phyloP scores from a whole-genome alignment of 495 filamentous ascomycete genomes.

The Hamigera avellanea region DNA sequence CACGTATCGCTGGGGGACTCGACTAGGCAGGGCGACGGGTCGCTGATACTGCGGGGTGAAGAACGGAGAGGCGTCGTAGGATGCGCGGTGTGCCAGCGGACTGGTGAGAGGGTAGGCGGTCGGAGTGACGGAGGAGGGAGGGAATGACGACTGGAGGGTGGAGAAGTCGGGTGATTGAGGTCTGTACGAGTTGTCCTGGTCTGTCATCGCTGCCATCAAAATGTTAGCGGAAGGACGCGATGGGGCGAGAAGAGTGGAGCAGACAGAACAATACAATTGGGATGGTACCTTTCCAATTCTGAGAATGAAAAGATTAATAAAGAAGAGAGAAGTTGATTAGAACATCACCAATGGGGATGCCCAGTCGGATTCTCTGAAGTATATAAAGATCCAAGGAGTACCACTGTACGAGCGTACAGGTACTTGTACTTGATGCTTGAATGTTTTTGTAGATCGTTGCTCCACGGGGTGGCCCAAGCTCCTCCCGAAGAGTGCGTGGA shows the following conservation, averaged over 20 bases:
- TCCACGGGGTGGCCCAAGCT: slow-evolving; percentile 11
- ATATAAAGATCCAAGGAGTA: not conserved
- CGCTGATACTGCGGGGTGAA: slow-evolving; percentile 26
- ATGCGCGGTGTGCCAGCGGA: slow-evolving; percentile 27
- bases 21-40: slow-evolving; percentile 7
- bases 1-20: slow-evolving; percentile 23
- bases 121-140: slow-evolving; percentile 19
- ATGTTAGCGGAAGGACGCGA: slow-evolving; percentile 3
- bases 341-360: too few relatives aligned
- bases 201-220: slow-evolving; percentile 22
- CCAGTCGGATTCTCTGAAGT: not conserved
- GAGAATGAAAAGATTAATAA: too few relatives aligned
- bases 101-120: slow-evolving; percentile 19
- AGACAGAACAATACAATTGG: too few relatives aligned
- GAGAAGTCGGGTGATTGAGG: slow-evolving; percentile 38
- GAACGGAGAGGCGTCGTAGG: slow-evolving; percentile 31
- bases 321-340: too few relatives aligned
- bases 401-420: too few relatives aligned
- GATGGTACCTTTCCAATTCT: not conserved
- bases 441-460: not conserved
- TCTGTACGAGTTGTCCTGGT: slow-evolving; percentile 31
- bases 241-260: too few relatives aligned
- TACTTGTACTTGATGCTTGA: too few relatives aligned
- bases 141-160: slow-evolving; percentile 28
- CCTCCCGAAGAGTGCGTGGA: not conserved